These are phyloP conservation scores for Calonectria honghensis DNA, from an alignment of 2,329 filamentous ascomycete genomes.

Conservation along the genomic window DNA sequence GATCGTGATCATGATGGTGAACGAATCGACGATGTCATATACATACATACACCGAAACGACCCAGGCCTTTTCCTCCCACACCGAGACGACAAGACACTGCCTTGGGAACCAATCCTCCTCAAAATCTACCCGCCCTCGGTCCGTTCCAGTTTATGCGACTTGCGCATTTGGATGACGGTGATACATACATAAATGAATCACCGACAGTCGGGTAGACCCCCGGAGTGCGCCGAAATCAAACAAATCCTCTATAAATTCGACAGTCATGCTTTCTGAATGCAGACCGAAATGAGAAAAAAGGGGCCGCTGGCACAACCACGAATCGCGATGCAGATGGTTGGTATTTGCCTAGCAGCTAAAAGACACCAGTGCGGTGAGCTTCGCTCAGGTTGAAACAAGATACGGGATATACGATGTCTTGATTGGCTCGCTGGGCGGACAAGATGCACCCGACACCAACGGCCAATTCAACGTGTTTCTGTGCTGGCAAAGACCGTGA, in stretches of 20 bases:
- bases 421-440: constrained; percentile 10
- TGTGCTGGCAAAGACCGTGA: constrained; percentile 22
- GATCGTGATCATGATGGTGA: background rate
- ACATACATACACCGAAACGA: background rate
- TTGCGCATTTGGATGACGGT: background rate
- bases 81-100: constrained; percentile 1
- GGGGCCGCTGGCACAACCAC: constrained; percentile 13
- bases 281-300: constrained; percentile 5
- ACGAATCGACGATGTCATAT: background rate
- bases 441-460: constrained; percentile 16
- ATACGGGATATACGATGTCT: background rate
- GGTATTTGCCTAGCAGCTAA: constrained; percentile 11
- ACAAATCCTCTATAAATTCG: background rate
- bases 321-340: constrained; percentile 12
- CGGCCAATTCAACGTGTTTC: constrained; percentile 25
- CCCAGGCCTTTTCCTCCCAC: background rate
- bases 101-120: background rate
- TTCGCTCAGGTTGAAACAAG: constrained; percentile 19
- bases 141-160: constrained; percentile 22
- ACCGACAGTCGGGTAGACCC: constrained; percentile 6
- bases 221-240: constrained; percentile 10
- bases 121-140: constrained; percentile 23
- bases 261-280: background rate
- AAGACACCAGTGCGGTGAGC: background rate
- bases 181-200: constrained; percentile 2